Evolutionary conservation across 805 yeast genomes (phyloP).

Genomic region (Hemisphaericaspora nanyangensis): DNA sequence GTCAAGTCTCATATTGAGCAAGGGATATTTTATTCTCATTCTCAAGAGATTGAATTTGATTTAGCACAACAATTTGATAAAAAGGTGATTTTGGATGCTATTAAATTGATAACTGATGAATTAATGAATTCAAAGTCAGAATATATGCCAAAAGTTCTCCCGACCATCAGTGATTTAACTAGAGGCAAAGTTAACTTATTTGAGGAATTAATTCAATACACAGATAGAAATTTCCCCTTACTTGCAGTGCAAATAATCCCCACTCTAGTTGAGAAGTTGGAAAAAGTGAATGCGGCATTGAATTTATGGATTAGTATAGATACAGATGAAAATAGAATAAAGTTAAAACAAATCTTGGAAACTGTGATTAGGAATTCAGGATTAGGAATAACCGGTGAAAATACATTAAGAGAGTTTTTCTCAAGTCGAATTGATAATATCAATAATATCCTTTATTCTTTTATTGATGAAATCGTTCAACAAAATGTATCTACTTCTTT

Average conservation of each 20-base stretch:
- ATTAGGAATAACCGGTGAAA: slow-evolving; percentile 4
- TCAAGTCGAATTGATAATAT: slow-evolving; percentile 19
- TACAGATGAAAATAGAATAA: slow-evolving; percentile 5
- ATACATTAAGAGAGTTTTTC: slow-evolving; percentile 25
- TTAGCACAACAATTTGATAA: slow-evolving; percentile 24
- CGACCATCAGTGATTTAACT: slow-evolving; percentile 51
- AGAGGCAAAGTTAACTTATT: slow-evolving; percentile 44
- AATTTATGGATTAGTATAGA: slow-evolving; percentile 33
- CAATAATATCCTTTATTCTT: slow-evolving; percentile 24
- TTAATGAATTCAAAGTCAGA: slow-evolving; percentile 53
- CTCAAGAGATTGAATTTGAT: slow-evolving; percentile 44
- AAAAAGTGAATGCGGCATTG: slow-evolving; percentile 42
- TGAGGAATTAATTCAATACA: slow-evolving; percentile 36
- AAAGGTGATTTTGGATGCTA: slow-evolving; percentile 28
- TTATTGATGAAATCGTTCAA: slow-evolving; percentile 18
- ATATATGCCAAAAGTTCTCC: slow-evolving; percentile 52
- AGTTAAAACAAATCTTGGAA: slow-evolving; percentile 6
- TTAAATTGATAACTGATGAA: slow-evolving; percentile 49
- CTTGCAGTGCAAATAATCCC: slow-evolving; percentile 37
- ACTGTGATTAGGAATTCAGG: slow-evolving; percentile 1
- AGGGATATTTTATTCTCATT: slow-evolving; percentile 63
- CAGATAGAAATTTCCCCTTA: slow-evolving; percentile 42
- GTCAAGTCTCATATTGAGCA: slow-evolving; percentile 78
- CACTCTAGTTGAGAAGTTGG: slow-evolving; percentile 26
- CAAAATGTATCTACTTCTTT: slow-evolving; percentile 13